Percentiles rank a stretch among this genome's conserved stretches.
Conservation (phyloP, 495 filamentous ascomycete species). For the Aspergillus taichungensis region DNA sequence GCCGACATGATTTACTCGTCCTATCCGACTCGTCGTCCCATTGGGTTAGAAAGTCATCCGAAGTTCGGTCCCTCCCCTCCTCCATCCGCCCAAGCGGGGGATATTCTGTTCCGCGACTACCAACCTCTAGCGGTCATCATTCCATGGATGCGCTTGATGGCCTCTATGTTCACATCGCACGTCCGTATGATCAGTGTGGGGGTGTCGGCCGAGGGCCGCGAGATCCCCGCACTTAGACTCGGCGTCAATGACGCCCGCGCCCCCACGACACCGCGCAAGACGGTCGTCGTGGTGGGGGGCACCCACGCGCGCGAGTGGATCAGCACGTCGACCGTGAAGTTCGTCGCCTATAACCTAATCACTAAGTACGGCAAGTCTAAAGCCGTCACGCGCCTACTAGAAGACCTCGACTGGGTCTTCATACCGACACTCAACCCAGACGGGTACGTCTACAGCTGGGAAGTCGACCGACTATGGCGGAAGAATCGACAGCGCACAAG, state of each 20-base stretch:
- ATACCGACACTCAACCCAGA: conserved; percentile 88
- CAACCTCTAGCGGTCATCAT: conserved; percentile 69
- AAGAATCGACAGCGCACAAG: conserved; percentile 86
- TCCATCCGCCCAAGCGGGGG: conserved; percentile 29
- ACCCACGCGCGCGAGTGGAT: conserved; percentile 95
- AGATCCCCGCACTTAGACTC: conserved; percentile 75
- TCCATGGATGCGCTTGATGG: conserved; percentile 84
- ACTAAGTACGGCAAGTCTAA: conserved; percentile 62
- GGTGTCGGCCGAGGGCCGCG: conserved; percentile 72
- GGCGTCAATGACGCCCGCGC: conserved; percentile 46
- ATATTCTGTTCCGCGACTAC: conserved; percentile 83
- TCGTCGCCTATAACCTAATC: conserved; percentile 82
- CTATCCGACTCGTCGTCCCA: conserved; percentile 45
- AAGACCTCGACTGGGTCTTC: conserved; percentile 79
- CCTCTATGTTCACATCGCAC: conserved; percentile 78
- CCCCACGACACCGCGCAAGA: conserved; percentile 48
- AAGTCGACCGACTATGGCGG: conserved; percentile 85
- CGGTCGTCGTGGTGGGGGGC: conserved; percentile 76
- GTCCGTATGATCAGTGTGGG: conserved; percentile 69
- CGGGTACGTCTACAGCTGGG: conserved; percentile 91
- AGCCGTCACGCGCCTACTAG: conserved; percentile 63
- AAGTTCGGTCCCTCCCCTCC: conserved; percentile 26
- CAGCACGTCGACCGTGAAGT: conserved; percentile 83
- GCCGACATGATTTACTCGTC: conserved; percentile 68
- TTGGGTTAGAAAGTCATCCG: conserved; percentile 19